phyloP scores from a whole-genome alignment of 148 eudicot species.

The Vaccinium macrocarpon region DNA sequence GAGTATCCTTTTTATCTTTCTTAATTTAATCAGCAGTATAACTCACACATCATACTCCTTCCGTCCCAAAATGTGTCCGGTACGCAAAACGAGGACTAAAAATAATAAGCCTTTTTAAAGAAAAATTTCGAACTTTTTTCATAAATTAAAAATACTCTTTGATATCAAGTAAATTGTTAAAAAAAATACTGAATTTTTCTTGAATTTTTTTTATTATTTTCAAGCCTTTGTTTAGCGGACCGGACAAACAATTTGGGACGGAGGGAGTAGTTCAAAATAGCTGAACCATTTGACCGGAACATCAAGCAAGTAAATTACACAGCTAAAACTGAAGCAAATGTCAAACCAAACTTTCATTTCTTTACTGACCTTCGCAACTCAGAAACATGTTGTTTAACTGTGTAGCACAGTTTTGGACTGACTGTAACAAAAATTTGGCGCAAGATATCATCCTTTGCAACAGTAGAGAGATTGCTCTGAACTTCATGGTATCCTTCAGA shows the following conservation, averaged over 20 bases:
- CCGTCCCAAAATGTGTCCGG: too few species aligned
- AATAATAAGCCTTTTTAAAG: too few species aligned
- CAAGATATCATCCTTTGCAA: conserved; percentile 24
- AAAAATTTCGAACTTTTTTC: too few species aligned
- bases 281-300: not conserved
- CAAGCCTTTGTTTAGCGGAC: too few species aligned
- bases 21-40: not conserved
- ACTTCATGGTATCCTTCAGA: conserved; percentile 30
- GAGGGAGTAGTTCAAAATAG: not conserved
- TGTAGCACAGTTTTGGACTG: conserved; percentile 69
- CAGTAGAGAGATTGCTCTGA: not conserved
- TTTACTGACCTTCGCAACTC: conserved; percentile 49
- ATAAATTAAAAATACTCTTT: too few species aligned
- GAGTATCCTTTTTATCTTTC: not conserved
- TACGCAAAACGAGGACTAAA: too few species aligned
- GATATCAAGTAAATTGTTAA: too few species aligned
- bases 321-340: not conserved
- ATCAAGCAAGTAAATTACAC: not conserved
- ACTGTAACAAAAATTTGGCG: conserved; percentile 83
- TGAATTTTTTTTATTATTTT: too few species aligned
- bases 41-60: not conserved
- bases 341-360: not conserved
- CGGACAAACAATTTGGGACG: too few species aligned
- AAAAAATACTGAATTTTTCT: too few species aligned
- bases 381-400: conserved; percentile 66